Percentiles rank a stretch among this genome's conserved stretches.
These are phyloP conservation scores for Colletotrichum coccodes DNA, from an alignment of 2,329 filamentous ascomycete species.

Conservation along the genomic window DNA sequence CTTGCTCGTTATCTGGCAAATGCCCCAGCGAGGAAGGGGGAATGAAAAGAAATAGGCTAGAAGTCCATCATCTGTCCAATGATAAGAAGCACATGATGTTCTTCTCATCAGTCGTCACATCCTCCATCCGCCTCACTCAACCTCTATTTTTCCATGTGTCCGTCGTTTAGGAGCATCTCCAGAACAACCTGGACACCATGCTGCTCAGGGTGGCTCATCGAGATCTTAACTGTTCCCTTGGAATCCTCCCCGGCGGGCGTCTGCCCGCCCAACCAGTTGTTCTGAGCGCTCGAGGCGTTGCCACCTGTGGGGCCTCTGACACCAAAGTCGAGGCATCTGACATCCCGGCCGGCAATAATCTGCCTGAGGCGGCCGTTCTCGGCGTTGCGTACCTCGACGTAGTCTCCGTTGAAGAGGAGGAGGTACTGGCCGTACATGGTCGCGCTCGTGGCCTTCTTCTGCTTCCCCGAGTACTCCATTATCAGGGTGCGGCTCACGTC, in stretches of 20 bases:
- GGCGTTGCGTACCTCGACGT: constrained; percentile 96
- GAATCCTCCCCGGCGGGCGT: constrained; percentile 54
- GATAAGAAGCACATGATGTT: not conserved
- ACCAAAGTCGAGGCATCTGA: constrained; percentile 90
- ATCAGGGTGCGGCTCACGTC: constrained; percentile 94
- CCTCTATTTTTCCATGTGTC: constrained; percentile 66
- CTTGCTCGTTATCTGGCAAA: not conserved
- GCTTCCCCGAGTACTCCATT: constrained; percentile 98
- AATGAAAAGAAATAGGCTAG: not conserved
- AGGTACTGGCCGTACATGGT: constrained; percentile 94
- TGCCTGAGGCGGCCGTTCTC: constrained; percentile 94
- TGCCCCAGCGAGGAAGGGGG: not conserved
- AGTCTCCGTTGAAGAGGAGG: constrained; percentile 93
- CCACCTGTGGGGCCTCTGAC: constrained; percentile 69
- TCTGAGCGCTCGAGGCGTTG: constrained; percentile 45
- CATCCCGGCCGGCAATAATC: constrained; percentile 91
- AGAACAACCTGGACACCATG: constrained; percentile 87
- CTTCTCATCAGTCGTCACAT: constrained; percentile 14
- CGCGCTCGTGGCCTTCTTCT: constrained; percentile 80
- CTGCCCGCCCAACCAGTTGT: constrained; percentile 43
- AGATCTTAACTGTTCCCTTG: constrained; percentile 88
- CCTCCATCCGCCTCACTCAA: not conserved
- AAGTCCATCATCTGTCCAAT: constrained; percentile 1
- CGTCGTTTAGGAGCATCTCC: constrained; percentile 92
- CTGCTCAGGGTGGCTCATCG: constrained; percentile 92